Evolutionary conservation across 1,139 yeast genomes (phyloP).

Genomic region (Suhomyces guaymorum): DNA sequence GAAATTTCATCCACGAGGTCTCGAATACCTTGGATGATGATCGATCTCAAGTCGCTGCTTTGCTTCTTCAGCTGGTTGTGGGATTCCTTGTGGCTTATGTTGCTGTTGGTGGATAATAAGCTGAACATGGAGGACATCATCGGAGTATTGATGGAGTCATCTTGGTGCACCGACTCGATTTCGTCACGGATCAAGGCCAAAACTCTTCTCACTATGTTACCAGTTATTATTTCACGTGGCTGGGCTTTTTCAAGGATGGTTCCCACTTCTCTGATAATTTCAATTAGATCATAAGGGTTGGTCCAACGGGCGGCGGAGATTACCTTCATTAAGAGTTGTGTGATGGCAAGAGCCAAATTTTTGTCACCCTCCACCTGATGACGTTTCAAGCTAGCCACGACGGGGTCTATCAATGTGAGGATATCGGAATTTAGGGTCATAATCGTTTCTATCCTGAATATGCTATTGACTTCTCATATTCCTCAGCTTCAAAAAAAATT

Average conservation of each 20-base stretch:
- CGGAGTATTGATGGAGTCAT: constrained; percentile 43
- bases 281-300: constrained; percentile 69
- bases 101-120: constrained; percentile 58
- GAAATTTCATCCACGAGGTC: constrained; percentile 91
- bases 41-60: constrained; percentile 73
- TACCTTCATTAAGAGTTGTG: constrained; percentile 83
- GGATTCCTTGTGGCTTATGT: constrained; percentile 29
- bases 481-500: too few species aligned
- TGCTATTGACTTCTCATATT: too few species aligned
- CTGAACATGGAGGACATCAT: constrained; percentile 88
- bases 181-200: constrained; percentile 88
- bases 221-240: constrained; percentile 82
- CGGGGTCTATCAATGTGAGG: constrained; percentile 40
- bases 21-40: constrained; percentile 90
- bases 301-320: constrained; percentile 90
- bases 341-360: constrained; percentile 80
- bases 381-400: constrained; percentile 55
- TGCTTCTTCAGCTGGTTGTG: constrained; percentile 41
- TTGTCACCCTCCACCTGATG: constrained; percentile 75
- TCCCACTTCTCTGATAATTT: constrained; percentile 68
- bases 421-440: constrained; percentile 35
- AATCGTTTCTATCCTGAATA: constrained; percentile 1
- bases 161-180: constrained; percentile 54
- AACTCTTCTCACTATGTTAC: constrained; percentile 88
- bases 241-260: constrained; percentile 59